Conservation (phyloP, 2,329 filamentous ascomycete genomes). For the Exophiala oligosperma region DNA sequence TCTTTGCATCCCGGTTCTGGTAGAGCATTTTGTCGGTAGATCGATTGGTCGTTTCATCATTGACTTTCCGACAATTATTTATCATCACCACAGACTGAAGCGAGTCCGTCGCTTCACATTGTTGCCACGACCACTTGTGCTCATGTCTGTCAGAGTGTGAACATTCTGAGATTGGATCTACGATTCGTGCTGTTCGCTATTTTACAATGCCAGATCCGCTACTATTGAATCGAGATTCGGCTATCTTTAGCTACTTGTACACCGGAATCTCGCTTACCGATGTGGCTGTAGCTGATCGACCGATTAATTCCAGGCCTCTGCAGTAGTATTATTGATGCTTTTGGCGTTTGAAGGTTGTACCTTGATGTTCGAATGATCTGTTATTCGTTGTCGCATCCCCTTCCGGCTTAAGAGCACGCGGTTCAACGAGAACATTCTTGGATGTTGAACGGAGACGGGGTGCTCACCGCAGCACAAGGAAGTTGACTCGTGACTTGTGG, state of each 20-base stretch:
- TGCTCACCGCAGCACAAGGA: too few species aligned
- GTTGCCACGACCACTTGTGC: background rate
- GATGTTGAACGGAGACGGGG: too few species aligned
- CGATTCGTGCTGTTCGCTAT: background rate
- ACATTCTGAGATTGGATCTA: background rate
- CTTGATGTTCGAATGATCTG: too few species aligned
- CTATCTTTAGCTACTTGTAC: slow-evolving; percentile 2
- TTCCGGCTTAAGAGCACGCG: too few species aligned
- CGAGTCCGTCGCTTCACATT: too few species aligned
- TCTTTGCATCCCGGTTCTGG: slow-evolving; percentile 9
- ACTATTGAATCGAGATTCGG: slow-evolving; percentile 3
- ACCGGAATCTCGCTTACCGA: slow-evolving; percentile 1
- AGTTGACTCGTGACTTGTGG: too few species aligned
- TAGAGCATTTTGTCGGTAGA: slow-evolving; percentile 7
- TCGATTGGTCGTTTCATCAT: slow-evolving; percentile 11
- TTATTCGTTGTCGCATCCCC: too few species aligned
- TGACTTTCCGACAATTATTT: background rate
- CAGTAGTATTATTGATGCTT: too few species aligned
- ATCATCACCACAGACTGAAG: background rate
- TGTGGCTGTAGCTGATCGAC: background rate
- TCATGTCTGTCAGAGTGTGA: background rate
- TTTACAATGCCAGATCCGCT: slow-evolving; percentile 2
- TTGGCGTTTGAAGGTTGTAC: too few species aligned
- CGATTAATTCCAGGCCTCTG: background rate
- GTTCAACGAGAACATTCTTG: too few species aligned